Evolutionary conservation across 2,329 filamentous ascomycete species (phyloP), one percentile per base, ranked within the genome.

Genomic region (Trichoderma sp.): DNA sequence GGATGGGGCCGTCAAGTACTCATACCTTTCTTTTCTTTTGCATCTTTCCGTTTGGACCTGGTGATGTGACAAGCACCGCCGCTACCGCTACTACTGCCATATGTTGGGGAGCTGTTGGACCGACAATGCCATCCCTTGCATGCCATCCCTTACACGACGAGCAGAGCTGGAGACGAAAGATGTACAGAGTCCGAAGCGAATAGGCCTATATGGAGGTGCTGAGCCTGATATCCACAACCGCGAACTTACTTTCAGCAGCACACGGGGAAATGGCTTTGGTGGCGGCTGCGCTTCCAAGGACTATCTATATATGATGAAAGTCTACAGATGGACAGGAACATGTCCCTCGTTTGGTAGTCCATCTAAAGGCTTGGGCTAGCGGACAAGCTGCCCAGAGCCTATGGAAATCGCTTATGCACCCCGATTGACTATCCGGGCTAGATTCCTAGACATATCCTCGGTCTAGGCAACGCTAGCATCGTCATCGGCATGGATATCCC

Each of bases 371-470:
- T 18, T 18, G 30, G 30, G 18, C 54, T 49, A 34, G 46, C 52
- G n/a, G 32, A 66, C 14, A 32, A 10, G 51, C 21, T 32, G 46
- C 37, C 28, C 52, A 43, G 52, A 66, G 26, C 37, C 34, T 56
- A 39, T 58, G 52, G 63, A 43, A 30, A 66, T 66, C 63, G 63
- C 63, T 66, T 66, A 66, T 66, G 63, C 63, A 66, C 63, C 63
- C 63, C 63, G 52, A 39, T 49, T 32, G 24, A 66, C 52, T 34
- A 56, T 34, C 37, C 58, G 51, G 61, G 51, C 61, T 43, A 65
- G 61, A 65, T 46, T 43, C 61, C 13, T 56, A 34, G 8, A 28
- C 51, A 46, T 13, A 10, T 21, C 43, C 61, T 65, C 13, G 37
- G 51, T 43, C 34, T 18, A 56, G 61, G 28, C 51, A 65, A 21